These are phyloP conservation scores for Wallacemonas rigidus DNA, from an alignment of 208 protist species.

Conservation along the genomic window DNA sequence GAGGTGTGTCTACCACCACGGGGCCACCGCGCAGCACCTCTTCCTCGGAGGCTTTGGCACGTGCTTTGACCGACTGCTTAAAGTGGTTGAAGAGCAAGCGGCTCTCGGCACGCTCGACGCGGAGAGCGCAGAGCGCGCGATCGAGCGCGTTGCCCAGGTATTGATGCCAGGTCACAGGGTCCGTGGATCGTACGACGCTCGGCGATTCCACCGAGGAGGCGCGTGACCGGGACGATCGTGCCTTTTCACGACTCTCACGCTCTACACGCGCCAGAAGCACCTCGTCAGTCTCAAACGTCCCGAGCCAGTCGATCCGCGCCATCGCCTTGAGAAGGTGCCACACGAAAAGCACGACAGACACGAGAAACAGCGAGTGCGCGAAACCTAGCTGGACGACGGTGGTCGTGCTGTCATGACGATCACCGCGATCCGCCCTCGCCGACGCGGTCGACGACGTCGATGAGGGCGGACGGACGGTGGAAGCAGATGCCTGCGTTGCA, in stretches of 20 bases:
- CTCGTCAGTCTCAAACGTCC: constrained; percentile 9
- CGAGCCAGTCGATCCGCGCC: constrained; percentile 2
- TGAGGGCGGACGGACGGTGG: background rate
- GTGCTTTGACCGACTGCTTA: background rate
- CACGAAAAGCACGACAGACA: background rate
- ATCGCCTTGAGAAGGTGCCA: constrained; percentile 1
- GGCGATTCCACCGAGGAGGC: no score
- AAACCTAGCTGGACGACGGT: background rate
- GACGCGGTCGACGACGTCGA: no score
- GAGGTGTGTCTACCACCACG: no score
- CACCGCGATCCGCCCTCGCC: background rate
- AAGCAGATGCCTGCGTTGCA: background rate
- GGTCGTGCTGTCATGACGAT: background rate
- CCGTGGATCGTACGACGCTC: no score
- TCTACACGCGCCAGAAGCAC: background rate
- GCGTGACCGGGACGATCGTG: no score
- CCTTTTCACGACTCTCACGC: no score
- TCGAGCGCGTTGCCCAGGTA: background rate
- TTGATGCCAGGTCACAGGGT: background rate
- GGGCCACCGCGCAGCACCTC: background rate
- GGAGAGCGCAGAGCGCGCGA: background rate
- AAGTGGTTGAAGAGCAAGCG: background rate
- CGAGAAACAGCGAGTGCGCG: background rate
- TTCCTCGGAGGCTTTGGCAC: background rate
- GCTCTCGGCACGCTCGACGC: background rate